Conservation (phyloP, 2,329 filamentous ascomycete genomes). For the Pseudogymnoascus sp. region DNA sequence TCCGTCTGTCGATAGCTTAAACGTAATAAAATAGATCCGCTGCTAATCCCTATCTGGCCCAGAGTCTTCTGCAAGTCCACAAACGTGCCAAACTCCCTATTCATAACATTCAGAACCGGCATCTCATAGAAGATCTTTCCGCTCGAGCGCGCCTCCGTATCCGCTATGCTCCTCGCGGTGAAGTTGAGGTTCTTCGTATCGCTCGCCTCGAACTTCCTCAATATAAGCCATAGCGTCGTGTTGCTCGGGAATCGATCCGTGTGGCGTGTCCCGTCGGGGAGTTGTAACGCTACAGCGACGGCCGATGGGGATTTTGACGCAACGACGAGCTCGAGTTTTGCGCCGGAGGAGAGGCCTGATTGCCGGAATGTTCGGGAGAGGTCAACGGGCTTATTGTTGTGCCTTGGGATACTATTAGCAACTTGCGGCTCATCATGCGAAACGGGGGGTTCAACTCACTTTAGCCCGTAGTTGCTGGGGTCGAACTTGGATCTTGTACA, state of each 20-base stretch:
- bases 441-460: constrained; percentile 43
- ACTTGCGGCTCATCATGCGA: background rate
- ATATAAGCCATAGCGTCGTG: constrained; percentile 78
- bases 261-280: constrained; percentile 65
- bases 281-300: constrained; percentile 80
- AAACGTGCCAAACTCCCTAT: constrained; percentile 67
- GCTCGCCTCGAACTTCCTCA: constrained; percentile 81
- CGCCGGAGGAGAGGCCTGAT: constrained; percentile 72
- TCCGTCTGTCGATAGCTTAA: constrained; percentile 69
- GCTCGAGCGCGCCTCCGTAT: constrained; percentile 44
- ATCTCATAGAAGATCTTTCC: constrained; percentile 83
- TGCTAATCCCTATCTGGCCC: constrained; percentile 77
- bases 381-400: constrained; percentile 79
- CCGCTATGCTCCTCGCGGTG: constrained; percentile 71
- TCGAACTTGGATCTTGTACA: constrained; percentile 60
- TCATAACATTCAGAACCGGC: constrained; percentile 77
- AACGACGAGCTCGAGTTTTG: constrained; percentile 85
- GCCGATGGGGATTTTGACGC: constrained; percentile 77
- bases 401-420: constrained; percentile 36
- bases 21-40: constrained; percentile 70
- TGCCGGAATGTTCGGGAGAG: constrained; percentile 77
- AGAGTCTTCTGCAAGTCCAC: constrained; percentile 82
- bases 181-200: constrained; percentile 62
- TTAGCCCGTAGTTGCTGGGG: constrained; percentile 70
- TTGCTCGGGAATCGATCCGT: constrained; percentile 82